Evolutionary conservation across 73 alveolate genomes (phyloP).

Genomic region (Paramecium sexaurelia): DNA sequence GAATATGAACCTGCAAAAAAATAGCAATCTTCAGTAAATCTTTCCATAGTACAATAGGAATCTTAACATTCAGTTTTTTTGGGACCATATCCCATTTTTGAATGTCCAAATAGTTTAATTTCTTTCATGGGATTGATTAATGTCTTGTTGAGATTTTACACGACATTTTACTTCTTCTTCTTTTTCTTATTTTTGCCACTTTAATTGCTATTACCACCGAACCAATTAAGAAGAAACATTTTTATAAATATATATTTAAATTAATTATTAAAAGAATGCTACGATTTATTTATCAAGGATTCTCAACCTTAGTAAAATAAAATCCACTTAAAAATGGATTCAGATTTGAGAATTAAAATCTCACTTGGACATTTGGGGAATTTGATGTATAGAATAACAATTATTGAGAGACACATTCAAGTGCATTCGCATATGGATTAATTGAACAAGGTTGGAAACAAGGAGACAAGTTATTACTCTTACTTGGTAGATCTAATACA

Average conservation of each 20-base stretch:
- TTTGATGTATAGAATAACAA: constrained; percentile 37
- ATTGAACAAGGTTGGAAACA: constrained; percentile 66
- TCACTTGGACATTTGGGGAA: constrained; percentile 69
- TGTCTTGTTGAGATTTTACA: background rate
- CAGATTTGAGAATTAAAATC: constrained; percentile 65
- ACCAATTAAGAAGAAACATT: constrained; percentile 67
- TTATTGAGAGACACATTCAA: constrained; percentile 54
- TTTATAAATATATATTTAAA: background rate
- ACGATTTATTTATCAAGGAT: constrained; percentile 41
- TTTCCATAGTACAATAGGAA: constrained; percentile 66
- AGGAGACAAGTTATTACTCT: constrained; percentile 61
- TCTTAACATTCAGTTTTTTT: constrained; percentile 68
- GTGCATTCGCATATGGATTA: constrained; percentile 70
- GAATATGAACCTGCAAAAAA: constrained; percentile 56
- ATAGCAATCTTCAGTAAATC: constrained; percentile 65
- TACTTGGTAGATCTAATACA: constrained; percentile 64
- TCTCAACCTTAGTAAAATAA: constrained; percentile 12
- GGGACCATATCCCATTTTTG: constrained; percentile 71
- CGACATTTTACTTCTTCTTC: constrained; percentile 67
- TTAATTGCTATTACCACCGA: constrained; percentile 61
- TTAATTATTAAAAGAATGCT: background rate
- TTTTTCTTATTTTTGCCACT: constrained; percentile 57
- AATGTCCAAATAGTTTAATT: constrained; percentile 56
- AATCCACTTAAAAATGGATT: constrained; percentile 56
- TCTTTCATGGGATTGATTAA: constrained; percentile 65